A percentile compares a stretch with the other conserved stretches of the same genome.
phyloP scores from a whole-genome alignment of 345 rosid species.

The Erodium maritimum region DNA sequence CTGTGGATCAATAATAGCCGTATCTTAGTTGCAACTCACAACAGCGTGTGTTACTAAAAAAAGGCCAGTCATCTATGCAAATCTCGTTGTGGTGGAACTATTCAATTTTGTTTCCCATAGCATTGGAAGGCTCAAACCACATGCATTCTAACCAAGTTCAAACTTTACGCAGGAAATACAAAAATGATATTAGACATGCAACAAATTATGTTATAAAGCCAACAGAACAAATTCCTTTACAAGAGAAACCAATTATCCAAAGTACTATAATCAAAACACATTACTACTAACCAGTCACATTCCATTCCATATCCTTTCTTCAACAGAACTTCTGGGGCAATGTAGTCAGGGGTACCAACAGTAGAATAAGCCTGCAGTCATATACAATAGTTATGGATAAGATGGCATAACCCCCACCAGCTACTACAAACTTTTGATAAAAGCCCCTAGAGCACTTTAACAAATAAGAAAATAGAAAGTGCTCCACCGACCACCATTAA shows the following conservation, averaged over 20 bases:
- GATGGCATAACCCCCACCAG: not conserved
- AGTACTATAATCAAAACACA: not conserved
- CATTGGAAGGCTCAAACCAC: too few species aligned
- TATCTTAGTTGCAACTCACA: not conserved
- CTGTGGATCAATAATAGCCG: constrained; percentile 26
- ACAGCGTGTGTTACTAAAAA: not conserved
- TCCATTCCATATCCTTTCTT: constrained; percentile 98
- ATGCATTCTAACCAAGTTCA: too few species aligned
- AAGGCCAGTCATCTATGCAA: too few species aligned
- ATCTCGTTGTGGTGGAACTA: too few species aligned
- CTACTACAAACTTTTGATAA: not conserved
- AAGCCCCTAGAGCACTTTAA: not conserved
- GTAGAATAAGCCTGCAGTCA: constrained; percentile 87
- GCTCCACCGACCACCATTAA: not conserved
- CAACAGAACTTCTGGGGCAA: constrained; percentile 89
- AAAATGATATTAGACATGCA: too few species aligned
- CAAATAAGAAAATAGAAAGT: not conserved
- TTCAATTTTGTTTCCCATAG: too few species aligned
- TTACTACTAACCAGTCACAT: constrained; percentile 74
- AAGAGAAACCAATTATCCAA: not conserved
- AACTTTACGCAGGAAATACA: too few species aligned
- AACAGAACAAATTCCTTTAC: not conserved
- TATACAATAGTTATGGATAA: constrained; percentile 4
- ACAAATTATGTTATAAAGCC: too few species aligned
- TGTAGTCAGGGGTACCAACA: constrained; percentile 95